Percentiles rank a stretch among this genome's conserved stretches.
phyloP scores from a whole-genome alignment of 192 early-diverging fungal species.

The Phycomyces nitens region DNA sequence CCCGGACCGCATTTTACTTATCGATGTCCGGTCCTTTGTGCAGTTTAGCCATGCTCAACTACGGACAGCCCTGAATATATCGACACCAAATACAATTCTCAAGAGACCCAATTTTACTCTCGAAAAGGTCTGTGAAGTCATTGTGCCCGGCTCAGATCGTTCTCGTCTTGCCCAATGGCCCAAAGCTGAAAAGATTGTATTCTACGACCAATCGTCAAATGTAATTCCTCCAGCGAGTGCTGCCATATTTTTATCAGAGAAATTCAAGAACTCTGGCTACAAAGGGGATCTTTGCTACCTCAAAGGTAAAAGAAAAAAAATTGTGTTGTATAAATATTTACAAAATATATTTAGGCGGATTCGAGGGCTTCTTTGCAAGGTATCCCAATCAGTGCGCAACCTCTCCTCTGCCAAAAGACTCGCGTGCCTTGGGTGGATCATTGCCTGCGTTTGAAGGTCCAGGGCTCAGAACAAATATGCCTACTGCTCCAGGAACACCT shows the following conservation, averaged over 20 bases:
- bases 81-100: constrained; percentile 70
- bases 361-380: constrained; percentile 31
- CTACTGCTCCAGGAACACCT: constrained; percentile 1
- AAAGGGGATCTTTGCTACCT: constrained; percentile 43
- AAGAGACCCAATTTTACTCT: constrained; percentile 61
- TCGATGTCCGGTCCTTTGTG: constrained; percentile 65
- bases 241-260: constrained; percentile 53
- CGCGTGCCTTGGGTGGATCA: neutral
- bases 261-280: constrained; percentile 55
- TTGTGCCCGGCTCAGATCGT: constrained; percentile 50
- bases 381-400: constrained; percentile 15
- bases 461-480: neutral
- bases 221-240: constrained; percentile 45
- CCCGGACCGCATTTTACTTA: neutral
- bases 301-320: constrained; percentile 35
- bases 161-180: constrained; percentile 51
- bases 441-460: neutral
- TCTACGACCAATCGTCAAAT: constrained; percentile 63
- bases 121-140: constrained; percentile 57
- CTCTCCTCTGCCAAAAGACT: neutral
- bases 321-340: neutral
- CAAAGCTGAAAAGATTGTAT: constrained; percentile 53
- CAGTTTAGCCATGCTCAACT: constrained; percentile 54
- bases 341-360: constrained; percentile 43
- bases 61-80: constrained; percentile 59